phyloP scores from a whole-genome alignment of 805 yeast species.

The Hanseniaspora thailandica region DNA sequence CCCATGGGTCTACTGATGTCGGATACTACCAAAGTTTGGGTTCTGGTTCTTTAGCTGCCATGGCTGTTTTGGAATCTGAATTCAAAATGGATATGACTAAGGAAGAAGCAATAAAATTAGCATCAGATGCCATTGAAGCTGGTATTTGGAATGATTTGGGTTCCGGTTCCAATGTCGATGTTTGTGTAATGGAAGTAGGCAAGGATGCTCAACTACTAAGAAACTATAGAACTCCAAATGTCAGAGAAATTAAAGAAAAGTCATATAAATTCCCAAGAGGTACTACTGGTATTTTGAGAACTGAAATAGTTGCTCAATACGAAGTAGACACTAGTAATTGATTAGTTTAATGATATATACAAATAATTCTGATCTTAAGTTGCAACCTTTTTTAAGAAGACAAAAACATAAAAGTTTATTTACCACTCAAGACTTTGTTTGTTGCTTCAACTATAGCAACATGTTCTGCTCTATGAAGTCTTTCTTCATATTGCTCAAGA shows the following conservation, averaged over 20 bases:
- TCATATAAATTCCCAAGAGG: conserved; percentile 83
- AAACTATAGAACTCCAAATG: conserved; percentile 84
- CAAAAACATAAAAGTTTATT: background rate
- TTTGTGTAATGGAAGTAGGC: conserved; percentile 92
- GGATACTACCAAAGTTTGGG: conserved; percentile 89
- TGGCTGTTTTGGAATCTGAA: conserved; percentile 87
- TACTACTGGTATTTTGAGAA: conserved; percentile 76
- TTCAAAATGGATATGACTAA: conserved; percentile 70
- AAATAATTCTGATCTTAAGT: background rate
- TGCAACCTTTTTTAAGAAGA: no score
- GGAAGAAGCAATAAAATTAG: conserved; percentile 84
- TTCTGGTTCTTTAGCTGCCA: conserved; percentile 95
- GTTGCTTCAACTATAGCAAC: conserved; percentile 90
- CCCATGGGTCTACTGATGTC: conserved; percentile 95
- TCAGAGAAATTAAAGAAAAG: conserved; percentile 67
- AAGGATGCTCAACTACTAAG: conserved; percentile 76
- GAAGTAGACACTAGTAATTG: conserved; percentile 32
- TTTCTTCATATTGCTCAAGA: conserved; percentile 63
- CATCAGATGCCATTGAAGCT: conserved; percentile 86
- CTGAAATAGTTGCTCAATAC: conserved; percentile 58
- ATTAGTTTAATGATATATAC: background rate
- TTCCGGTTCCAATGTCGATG: conserved; percentile 94
- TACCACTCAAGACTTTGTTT: conserved; percentile 37
- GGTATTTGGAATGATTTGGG: conserved; percentile 99
- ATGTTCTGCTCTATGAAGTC: conserved; percentile 80